A percentile compares a stretch with the other conserved stretches of the same genome.
These are phyloP conservation scores for Pilasporangium apinafurcum DNA, from an alignment of 352 stramenopile species.

Conservation along the genomic window DNA sequence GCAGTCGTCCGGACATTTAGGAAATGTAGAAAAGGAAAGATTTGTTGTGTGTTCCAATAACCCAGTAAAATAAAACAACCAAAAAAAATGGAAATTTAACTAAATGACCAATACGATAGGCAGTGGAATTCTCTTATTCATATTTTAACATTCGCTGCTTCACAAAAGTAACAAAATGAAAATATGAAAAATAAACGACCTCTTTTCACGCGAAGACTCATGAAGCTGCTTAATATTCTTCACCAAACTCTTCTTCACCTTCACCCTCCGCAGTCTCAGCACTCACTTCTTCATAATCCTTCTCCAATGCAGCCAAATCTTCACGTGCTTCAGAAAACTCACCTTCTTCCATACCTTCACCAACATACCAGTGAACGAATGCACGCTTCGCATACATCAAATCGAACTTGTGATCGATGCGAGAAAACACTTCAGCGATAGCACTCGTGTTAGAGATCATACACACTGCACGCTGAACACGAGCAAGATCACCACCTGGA, in stretches of 20 bases:
- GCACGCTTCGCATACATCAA: slow-evolving; percentile 99
- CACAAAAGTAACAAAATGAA: too few species aligned
- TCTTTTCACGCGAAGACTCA: too few species aligned
- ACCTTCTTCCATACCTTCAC: slow-evolving; percentile 99
- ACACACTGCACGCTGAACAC: slow-evolving; percentile 97
- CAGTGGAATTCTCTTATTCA: too few species aligned
- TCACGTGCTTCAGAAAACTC: slow-evolving; percentile 99
- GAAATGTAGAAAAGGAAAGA: too few species aligned
- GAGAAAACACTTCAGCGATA: slow-evolving; percentile 93
- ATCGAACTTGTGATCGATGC: slow-evolving; percentile 99
- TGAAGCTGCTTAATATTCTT: slow-evolving; percentile 92
- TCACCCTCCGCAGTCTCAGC: slow-evolving; percentile 97
- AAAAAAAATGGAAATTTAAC: too few species aligned
- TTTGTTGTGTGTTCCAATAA: too few species aligned
- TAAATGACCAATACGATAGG: too few species aligned
- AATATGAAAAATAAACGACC: too few species aligned
- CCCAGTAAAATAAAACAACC: too few species aligned
- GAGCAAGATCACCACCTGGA: slow-evolving; percentile 91
- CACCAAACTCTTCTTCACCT: slow-evolving; percentile 88
- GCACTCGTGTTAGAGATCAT: too few species aligned
- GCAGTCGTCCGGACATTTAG: too few species aligned
- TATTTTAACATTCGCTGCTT: too few species aligned
- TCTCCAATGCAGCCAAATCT: slow-evolving; percentile 96
- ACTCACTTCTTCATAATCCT: slow-evolving; percentile 99
- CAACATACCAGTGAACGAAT: slow-evolving; percentile 99